These are phyloP conservation scores for Sequoiadendron giganteum DNA, from an alignment of 75 land plant species.

Conservation along the genomic window DNA sequence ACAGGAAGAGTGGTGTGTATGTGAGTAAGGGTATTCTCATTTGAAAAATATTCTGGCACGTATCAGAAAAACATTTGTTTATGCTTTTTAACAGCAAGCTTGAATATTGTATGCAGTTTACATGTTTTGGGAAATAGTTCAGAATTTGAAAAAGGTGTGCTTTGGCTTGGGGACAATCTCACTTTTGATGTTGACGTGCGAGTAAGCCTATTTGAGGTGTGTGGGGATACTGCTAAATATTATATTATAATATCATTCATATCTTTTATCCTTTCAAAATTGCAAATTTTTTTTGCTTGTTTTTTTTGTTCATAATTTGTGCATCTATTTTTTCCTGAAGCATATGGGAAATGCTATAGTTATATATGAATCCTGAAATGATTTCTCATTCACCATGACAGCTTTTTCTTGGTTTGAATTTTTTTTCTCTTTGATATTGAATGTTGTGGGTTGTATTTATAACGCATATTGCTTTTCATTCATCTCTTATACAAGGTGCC, in stretches of 20 bases:
- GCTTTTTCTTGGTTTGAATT: not conserved
- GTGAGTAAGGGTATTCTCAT: not conserved
- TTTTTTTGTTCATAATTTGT: not conserved
- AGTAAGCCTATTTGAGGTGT: slow-evolving; percentile 89
- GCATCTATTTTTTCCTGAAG: not conserved
- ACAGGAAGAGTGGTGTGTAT: not conserved
- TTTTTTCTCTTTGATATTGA: not conserved
- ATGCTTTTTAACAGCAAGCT: slow-evolving; percentile 11
- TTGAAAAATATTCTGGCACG: not conserved
- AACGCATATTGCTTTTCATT: not conserved
- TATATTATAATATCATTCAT: not conserved
- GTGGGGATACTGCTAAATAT: not conserved
- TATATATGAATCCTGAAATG: not conserved
- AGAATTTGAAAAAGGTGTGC: slow-evolving; percentile 80
- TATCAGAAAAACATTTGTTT: not conserved
- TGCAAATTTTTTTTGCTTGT: not conserved
- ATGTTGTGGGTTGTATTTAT: not conserved
- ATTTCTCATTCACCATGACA: not conserved
- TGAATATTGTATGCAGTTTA: slow-evolving; percentile 47
- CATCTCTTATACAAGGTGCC: not conserved
- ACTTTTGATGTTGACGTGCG: slow-evolving; percentile 84
- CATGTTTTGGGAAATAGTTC: slow-evolving; percentile 71
- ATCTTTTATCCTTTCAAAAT: not conserved
- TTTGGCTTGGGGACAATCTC: slow-evolving; percentile 77
- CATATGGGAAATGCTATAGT: not conserved